Evolutionary conservation across 2,329 filamentous ascomycete genomes (phyloP).

Genomic region (Aspergillus spinulosporus): DNA sequence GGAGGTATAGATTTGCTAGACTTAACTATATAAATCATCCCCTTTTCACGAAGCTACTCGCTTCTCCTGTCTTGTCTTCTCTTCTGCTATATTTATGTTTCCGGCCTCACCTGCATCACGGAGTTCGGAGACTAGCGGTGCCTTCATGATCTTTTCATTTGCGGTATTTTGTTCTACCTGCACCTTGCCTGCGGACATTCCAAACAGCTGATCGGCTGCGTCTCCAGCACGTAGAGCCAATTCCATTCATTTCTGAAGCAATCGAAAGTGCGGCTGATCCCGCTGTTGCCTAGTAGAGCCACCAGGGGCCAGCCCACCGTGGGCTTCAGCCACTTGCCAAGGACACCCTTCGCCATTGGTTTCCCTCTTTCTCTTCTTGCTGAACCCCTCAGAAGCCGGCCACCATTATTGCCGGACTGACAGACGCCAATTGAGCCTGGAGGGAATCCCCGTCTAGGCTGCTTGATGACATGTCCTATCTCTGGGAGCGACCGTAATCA

Average conservation of each 20-base stretch:
- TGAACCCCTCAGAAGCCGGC: background rate
- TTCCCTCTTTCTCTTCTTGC: background rate
- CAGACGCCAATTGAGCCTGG: background rate
- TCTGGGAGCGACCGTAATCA: background rate
- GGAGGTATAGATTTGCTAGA: conserved; percentile 50
- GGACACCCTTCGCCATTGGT: background rate
- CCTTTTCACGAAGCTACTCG: background rate
- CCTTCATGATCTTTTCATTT: background rate
- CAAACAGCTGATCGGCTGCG: conserved; percentile 1
- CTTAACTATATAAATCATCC: background rate
- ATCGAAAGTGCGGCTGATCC: background rate
- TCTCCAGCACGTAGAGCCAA: conserved; percentile 4
- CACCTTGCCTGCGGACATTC: background rate
- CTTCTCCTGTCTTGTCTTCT: background rate
- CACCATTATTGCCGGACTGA: background rate
- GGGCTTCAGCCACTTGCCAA: background rate
- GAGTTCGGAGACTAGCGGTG: conserved; percentile 14
- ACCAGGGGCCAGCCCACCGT: background rate
- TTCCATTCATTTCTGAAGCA: background rate
- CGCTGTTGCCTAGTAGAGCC: background rate
- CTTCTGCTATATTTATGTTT: conserved; percentile 3
- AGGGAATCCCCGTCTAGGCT: background rate
- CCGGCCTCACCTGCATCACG: conserved; percentile 11
- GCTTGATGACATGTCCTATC: too few species aligned
- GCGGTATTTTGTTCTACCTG: background rate